Base-by-base conservation (phyloP, 2,329 filamentous ascomycete species). In the Penicillium rolfsii region DNA sequence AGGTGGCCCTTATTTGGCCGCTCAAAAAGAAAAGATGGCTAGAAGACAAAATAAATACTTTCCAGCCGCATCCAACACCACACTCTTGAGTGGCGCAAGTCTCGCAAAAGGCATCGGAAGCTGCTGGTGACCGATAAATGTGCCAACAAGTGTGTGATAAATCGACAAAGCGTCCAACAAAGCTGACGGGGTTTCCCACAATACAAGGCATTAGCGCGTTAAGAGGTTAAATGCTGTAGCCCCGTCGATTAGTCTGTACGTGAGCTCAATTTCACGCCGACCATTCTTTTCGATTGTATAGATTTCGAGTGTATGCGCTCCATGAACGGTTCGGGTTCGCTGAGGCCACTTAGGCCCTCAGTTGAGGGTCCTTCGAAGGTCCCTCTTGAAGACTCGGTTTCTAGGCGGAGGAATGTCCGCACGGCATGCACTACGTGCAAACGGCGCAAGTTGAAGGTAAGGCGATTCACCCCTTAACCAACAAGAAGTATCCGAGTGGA, bases 391-490 rank as follows among this genome's bases (percentile, higher is more conserved):
- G 43, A 46, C 24, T 16, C 24, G 24, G 28, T 28, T 4, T 16
- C 43, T 8, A 46, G 7, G 43, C 43, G 43, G 26, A 46, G 26
- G 43, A 46, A 46, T 46, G 43, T 46, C 22, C 43, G 43, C 24
- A 46, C 43, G 8, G 43, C 43, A 46, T 46, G 43, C 43, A 16
- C 43, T 12, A 46, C 24, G 43, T 46, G 43, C 43, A 46, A 46
- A 9, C 43, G 43, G 43, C 43, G 43, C 43, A 46, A 46, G 43
- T 46, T 46, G 24, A 46, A 46, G 43, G 43, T 46, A 46, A 26
- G 8, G 1, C 6, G 43, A 12, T 28, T 8, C 5, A 6, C 12
- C 43, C 24, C 24, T 9, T 7, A 26, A 16, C 28, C 24, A 28
- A 9, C 6, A 28, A 9, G 43, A 28, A 46, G 12, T 28, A 14